A percentile compares a stretch with the other conserved stretches of the same genome.
phyloP scores from a whole-genome alignment of 306 rosid genomes.

The Pyrus communis region DNA sequence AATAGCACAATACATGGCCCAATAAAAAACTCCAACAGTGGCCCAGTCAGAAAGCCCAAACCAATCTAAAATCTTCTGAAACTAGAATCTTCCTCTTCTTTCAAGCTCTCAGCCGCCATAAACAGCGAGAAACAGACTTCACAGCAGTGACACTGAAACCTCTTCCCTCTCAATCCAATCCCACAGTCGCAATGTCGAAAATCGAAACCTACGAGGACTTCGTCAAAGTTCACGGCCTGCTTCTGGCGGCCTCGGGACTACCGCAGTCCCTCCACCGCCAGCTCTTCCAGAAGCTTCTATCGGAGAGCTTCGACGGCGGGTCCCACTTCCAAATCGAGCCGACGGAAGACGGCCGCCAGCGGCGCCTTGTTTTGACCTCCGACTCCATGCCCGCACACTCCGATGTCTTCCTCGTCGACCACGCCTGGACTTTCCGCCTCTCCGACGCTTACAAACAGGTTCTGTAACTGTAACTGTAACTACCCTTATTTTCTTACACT shows the following conservation, averaged over 20 bases:
- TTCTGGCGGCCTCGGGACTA: slow-evolving; percentile 65
- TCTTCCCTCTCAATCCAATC: neutral
- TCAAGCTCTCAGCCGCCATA: neutral
- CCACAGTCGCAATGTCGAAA: slow-evolving; percentile 33
- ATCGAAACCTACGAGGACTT: slow-evolving; percentile 69
- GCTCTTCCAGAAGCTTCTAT: slow-evolving; percentile 61
- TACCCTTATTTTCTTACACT: neutral
- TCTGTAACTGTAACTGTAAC: neutral
- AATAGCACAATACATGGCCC: too few relatives aligned
- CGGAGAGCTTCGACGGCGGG: slow-evolving; percentile 81
- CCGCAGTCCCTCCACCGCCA: slow-evolving; percentile 49
- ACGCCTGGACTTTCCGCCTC: slow-evolving; percentile 97
- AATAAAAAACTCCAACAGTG: too few relatives aligned
- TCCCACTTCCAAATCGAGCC: slow-evolving; percentile 66
- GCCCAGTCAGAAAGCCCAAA: neutral
- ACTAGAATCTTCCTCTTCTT: neutral
- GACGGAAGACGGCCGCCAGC: slow-evolving; percentile 42
- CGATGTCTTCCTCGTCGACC: slow-evolving; percentile 76
- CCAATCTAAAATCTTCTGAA: neutral
- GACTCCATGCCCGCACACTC: slow-evolving; percentile 50
- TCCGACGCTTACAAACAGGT: slow-evolving; percentile 86
- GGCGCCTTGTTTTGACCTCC: slow-evolving; percentile 60
- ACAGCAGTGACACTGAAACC: neutral
- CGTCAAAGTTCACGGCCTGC: slow-evolving; percentile 55
- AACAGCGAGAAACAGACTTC: neutral